Percentiles rank a stretch among this genome's conserved stretches.
These are phyloP conservation scores for Metschnikowia matae DNA, from an alignment of 805 yeast species.

Conservation along the genomic window DNA sequence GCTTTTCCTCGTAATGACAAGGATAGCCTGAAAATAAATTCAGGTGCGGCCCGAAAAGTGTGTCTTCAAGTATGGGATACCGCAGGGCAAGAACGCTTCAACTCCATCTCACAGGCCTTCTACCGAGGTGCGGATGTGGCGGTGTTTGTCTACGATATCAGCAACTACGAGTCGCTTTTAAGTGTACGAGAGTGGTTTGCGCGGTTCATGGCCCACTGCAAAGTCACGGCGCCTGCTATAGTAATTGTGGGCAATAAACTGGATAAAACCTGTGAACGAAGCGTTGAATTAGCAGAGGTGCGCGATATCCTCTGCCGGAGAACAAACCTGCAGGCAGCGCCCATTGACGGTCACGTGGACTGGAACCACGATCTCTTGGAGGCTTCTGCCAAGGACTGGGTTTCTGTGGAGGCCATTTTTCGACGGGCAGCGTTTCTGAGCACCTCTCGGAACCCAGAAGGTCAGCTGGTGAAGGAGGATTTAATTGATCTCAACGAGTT, in stretches of 20 bases:
- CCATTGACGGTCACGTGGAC: conserved; percentile 27
- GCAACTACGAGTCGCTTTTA: conserved; percentile 48
- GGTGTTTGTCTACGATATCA: conserved; percentile 50
- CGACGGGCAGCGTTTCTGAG: conserved; percentile 37
- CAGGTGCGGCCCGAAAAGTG: conserved; percentile 15
- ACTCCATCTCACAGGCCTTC: conserved; percentile 50
- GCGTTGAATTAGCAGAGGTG: conserved; percentile 36
- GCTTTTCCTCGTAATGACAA: too few species aligned
- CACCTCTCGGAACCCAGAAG: background rate
- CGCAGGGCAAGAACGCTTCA: conserved; percentile 46
- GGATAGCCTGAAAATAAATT: background rate
- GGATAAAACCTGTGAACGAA: conserved; percentile 35
- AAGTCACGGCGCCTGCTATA: conserved; percentile 44
- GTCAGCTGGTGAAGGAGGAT: background rate
- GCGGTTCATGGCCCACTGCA: conserved; percentile 47
- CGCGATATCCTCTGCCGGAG: conserved; percentile 27
- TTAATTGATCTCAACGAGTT: background rate
- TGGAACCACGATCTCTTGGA: conserved; percentile 35
- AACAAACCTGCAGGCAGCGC: conserved; percentile 13
- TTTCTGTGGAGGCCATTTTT: conserved; percentile 33
- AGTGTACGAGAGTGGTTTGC: conserved; percentile 45
- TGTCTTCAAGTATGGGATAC: conserved; percentile 56
- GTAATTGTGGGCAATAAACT: conserved; percentile 51
- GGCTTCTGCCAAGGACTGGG: conserved; percentile 28
- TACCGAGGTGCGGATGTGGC: conserved; percentile 58